Conservation (phyloP, 1,284 basidiomycete genomes). For the Sphaerobolus stellatus region DNA sequence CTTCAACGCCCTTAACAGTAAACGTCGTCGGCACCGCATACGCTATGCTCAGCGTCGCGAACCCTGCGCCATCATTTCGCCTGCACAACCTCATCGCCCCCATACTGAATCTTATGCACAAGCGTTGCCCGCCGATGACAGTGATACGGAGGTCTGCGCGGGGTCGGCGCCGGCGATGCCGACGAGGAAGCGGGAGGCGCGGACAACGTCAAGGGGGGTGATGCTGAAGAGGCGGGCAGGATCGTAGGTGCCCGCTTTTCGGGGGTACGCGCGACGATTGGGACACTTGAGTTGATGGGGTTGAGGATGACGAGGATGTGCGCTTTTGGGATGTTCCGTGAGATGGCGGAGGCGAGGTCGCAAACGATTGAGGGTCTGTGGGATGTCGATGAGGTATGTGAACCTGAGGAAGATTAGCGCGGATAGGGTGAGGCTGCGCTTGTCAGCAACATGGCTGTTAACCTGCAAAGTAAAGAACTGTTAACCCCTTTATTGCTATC, state of each 20-base stretch:
- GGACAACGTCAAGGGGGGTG: conserved; percentile 96
- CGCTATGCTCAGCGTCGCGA: conserved; percentile 93
- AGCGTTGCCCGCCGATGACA: conserved; percentile 92
- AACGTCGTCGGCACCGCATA: conserved; percentile 89
- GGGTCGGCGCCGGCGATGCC: conserved; percentile 69
- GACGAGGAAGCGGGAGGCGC: conserved; percentile 89
- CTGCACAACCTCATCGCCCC: conserved; percentile 90
- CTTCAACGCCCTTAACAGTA: conserved; percentile 79
- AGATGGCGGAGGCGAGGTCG: conserved; percentile 88
- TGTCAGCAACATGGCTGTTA: conserved; percentile 73
- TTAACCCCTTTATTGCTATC: too few relatives aligned
- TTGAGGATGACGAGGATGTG: conserved; percentile 96
- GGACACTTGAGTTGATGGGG: conserved; percentile 94
- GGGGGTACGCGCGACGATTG: conserved; percentile 92
- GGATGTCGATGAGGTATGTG: conserved; percentile 96
- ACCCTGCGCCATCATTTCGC: conserved; percentile 88
- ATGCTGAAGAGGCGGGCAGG: conserved; percentile 81
- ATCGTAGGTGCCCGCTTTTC: conserved; percentile 93
- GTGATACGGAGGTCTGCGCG: conserved; percentile 77
- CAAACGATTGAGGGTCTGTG: conserved; percentile 91
- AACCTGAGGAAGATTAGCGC: conserved; percentile 53
- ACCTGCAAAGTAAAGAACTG: too few relatives aligned
- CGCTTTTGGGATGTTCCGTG: conserved; percentile 85
- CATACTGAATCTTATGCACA: conserved; percentile 87
- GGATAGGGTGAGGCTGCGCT: conserved; percentile 56